Evolutionary conservation across 169 alveolate genomes (phyloP), one percentile per base, ranked within the genome.

Genomic region (Eimeria acervulina): DNA sequence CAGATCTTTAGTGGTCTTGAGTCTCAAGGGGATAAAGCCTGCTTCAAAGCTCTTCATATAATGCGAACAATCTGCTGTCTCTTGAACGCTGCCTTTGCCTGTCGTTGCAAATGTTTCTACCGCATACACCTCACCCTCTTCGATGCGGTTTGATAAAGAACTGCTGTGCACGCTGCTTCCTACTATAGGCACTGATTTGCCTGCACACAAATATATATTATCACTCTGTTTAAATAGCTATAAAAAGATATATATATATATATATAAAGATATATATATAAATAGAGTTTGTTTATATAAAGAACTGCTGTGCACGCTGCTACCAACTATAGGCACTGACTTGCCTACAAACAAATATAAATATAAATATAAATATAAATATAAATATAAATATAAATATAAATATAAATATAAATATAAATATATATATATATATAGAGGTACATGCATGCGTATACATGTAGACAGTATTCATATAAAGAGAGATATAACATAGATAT

Each of bases 51-150:
- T 99, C 97, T 99, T 99, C 99, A 99, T 99, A 97, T 99, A 99
- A 97, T 99, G 99, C 17, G 99, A 98, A 96, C 99, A 98, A 40
- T 98, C 99, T 1, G 97, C 95, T 21, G 98, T 98, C 94, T 98
- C 99, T 95, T 98, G 63, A 44, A 97, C 98, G 26, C 66, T 88
- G 6, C 99, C 99, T 94, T 99, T 99, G 68, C 99, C 99, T 28
- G 99, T 99, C 0, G 99, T 97, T 55, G 99, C 99, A 97, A 99
- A 99, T 10, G 99, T 99, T 97, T 99, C 99, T 28, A 99, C 99
- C 15, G 99, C 99, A 97, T 99, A 99, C 84, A 99, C 96, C 96
- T 99, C 99, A 19, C 99, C 99, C 97, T 99, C 99, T 96, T 99
- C 99, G 99, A 99, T 99, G 83, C 98, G 96, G 97, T 99, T 99